These are phyloP conservation scores for Septoria petroselini DNA, from an alignment of 2,329 filamentous ascomycete species.

Conservation along the genomic window DNA sequence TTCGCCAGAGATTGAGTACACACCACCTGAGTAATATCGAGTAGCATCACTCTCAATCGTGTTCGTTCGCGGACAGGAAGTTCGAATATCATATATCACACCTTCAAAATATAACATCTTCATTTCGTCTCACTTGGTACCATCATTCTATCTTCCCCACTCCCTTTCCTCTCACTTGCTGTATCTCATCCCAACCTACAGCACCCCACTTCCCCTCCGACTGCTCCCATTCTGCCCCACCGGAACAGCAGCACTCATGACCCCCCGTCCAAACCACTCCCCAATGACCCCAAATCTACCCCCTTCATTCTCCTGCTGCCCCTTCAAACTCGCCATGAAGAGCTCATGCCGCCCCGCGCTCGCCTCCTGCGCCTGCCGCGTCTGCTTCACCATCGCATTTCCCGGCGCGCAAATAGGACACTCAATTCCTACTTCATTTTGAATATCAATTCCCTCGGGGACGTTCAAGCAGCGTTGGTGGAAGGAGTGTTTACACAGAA, in stretches of 20 bases:
- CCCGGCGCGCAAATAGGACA: slow-evolving; percentile 81
- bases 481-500: slow-evolving; percentile 95
- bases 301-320: slow-evolving; percentile 53
- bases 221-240: no score
- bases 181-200: no score
- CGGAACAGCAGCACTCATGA: slow-evolving; percentile 64
- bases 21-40: no score
- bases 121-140: no score
- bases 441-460: slow-evolving; percentile 40
- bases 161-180: no score
- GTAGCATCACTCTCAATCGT: no score
- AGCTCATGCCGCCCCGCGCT: slow-evolving; percentile 83
- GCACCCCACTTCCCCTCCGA: no score
- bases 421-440: slow-evolving; percentile 64
- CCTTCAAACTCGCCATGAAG: slow-evolving; percentile 75
- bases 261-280: slow-evolving; percentile 91
- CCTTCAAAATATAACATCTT: no score
- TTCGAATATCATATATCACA: no score
- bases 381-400: slow-evolving; percentile 84
- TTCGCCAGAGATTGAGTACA: no score
- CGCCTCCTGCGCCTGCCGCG: slow-evolving; percentile 81
- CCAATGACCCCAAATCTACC: slow-evolving; percentile 88
- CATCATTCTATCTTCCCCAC: slow-evolving; percentile 6
- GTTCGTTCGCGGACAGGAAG: no score
- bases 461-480: slow-evolving; percentile 83